phyloP scores from a whole-genome alignment of 2,329 filamentous ascomycete species.

The Pseudogymnoascus sp. region DNA sequence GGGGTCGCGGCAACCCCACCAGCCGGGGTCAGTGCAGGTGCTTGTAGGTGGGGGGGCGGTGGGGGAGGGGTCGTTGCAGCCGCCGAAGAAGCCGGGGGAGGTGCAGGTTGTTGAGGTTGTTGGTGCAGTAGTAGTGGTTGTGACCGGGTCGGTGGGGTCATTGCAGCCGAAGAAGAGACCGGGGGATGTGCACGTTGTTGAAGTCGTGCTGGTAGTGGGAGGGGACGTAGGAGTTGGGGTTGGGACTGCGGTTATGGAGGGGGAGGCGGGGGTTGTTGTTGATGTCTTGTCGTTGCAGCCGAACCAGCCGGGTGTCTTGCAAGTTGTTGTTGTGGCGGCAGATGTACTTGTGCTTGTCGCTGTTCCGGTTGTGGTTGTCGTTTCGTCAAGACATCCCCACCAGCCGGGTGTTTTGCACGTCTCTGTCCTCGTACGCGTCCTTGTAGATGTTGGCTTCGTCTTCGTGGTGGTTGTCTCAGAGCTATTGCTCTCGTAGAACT shows the following conservation, averaged over 20 bases:
- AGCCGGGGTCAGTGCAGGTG: slow-evolving; percentile 45
- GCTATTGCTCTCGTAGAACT: slow-evolving; percentile 88
- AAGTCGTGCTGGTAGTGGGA: slow-evolving; percentile 19
- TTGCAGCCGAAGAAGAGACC: slow-evolving; percentile 40
- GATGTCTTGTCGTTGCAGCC: slow-evolving; percentile 41
- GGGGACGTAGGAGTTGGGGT: slow-evolving; percentile 22
- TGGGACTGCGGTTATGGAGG: slow-evolving; percentile 21
- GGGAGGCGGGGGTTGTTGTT: slow-evolving; percentile 30
- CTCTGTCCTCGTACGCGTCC: slow-evolving; percentile 63
- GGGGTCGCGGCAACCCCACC: slow-evolving; percentile 47
- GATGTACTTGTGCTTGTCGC: slow-evolving; percentile 21
- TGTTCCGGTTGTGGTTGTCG: slow-evolving; percentile 20
- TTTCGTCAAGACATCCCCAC: slow-evolving; percentile 47
- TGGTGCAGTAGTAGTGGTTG: slow-evolving; percentile 11
- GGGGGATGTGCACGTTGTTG: slow-evolving; percentile 32
- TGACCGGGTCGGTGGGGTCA: slow-evolving; percentile 35
- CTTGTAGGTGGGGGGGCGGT: slow-evolving; percentile 26
- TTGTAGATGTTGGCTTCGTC: slow-evolving; percentile 32
- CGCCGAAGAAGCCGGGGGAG: slow-evolving; percentile 37
- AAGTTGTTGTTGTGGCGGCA: slow-evolving; percentile 30
- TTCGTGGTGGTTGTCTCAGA: slow-evolving; percentile 62
- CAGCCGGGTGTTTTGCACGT: slow-evolving; percentile 89
- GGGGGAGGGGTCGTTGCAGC: slow-evolving; percentile 38
- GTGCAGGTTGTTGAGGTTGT: slow-evolving; percentile 36
- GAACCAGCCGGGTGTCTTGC: slow-evolving; percentile 39